Base-by-base conservation (phyloP, 768 basidiomycete genomes). In the Butyriboletus loyo region DNA sequence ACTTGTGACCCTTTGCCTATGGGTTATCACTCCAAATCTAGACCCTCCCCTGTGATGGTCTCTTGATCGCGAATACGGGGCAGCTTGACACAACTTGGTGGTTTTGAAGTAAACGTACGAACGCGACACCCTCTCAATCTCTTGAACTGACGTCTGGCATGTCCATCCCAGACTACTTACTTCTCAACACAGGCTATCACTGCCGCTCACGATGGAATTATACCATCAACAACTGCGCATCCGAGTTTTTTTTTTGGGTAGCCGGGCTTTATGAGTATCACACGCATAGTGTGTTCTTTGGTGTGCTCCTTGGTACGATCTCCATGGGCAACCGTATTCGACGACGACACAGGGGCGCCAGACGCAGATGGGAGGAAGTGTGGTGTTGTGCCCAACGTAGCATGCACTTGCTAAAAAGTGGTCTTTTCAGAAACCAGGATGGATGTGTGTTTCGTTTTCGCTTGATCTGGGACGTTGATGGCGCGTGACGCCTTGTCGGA, bases 201-300 rank as follows among this genome's bases (percentile, higher is more conserved):
- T 55, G 57, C 63, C 54, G 56, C 64, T 63, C 58, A 38, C 24
- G 31, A 46, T 32, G 27, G 43, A n/a, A n/a, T n/a, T n/a, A n/a
- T n/a, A 52, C 57, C 52, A 35, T 52, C 21, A 11, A 43, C 43
- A 30, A 27, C 11, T 19, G 55, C 52, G 55, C 63, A 60, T 54
- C 56, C 54, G 34, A 60, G 58, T 45, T 53, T 50, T 27, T 21
- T 45, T 53, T 50, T 27, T 21, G 30, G 39, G 49, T 66, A 65
- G 63, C 63, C 64, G 54, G 61, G 40, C 58, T 53, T 19, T 47
- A 36, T 65, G 63, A 65, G 64, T 65, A 65, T 65, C 51, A 53
- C 64, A 65, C 63, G 64, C 58, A 65, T 49, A 54, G 64, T 65
- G 63, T 58, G 54, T 39, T 30, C 45, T 50, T 55, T 35, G 61